Percentiles rank a stretch among this genome's conserved stretches.
phyloP scores from a whole-genome alignment of 257 asterid genomes.

The Anisodus acutangulus region DNA sequence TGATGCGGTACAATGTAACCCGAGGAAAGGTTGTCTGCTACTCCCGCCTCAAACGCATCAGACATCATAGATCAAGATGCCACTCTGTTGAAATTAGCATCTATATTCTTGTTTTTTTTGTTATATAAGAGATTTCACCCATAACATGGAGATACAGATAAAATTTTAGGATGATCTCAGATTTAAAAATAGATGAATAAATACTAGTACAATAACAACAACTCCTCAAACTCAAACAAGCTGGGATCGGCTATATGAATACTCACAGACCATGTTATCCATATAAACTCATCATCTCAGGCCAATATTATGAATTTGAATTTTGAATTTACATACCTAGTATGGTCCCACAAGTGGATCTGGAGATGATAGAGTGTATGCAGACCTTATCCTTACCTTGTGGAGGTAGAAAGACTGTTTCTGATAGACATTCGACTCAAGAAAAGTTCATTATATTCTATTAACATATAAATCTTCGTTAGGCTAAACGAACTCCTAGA shows the following conservation, averaged over 20 bases:
- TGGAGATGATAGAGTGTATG: too few species aligned
- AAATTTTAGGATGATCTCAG: neutral
- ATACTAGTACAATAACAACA: neutral
- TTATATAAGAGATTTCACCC: neutral
- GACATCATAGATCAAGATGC: neutral
- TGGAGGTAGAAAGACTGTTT: too few species aligned
- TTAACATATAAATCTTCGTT: neutral
- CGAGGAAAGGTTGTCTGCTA: neutral
- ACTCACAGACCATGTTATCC: neutral
- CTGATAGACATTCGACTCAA: too few species aligned
- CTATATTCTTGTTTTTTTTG: neutral
- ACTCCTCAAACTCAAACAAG: neutral
- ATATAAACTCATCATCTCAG: neutral
- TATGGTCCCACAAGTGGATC: too few species aligned
- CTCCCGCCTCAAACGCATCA: neutral
- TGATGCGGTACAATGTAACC: neutral
- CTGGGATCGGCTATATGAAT: neutral
- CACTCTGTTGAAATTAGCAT: neutral
- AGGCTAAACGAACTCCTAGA: neutral
- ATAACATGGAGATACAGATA: neutral
- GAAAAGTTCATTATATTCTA: neutral
- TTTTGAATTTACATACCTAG: too few species aligned
- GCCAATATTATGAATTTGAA: neutral
- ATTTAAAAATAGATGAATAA: neutral
- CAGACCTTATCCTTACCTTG: too few species aligned